Conservation (phyloP, 1,139 yeast species). For the Candida labiduridarum region DNA sequence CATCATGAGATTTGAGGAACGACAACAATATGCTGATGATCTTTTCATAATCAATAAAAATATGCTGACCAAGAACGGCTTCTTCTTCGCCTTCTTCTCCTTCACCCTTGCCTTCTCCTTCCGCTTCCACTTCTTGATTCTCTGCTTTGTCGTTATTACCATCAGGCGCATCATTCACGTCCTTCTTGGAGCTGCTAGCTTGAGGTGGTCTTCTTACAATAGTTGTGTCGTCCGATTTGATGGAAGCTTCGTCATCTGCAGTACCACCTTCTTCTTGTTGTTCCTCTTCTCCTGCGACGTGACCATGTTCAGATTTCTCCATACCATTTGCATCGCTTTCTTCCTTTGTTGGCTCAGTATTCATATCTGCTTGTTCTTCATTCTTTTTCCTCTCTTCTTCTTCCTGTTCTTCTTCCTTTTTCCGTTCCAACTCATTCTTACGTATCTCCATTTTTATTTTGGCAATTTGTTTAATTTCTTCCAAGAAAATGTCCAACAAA, state of each 20-base stretch:
- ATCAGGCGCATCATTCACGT: not conserved
- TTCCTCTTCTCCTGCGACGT: conserved; percentile 7
- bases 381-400: conserved; percentile 5
- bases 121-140: too few relatives aligned
- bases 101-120: not conserved
- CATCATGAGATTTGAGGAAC: conserved; percentile 58
- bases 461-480: conserved; percentile 76
- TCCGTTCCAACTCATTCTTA: conserved; percentile 29
- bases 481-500: conserved; percentile 70
- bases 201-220: conserved; percentile 19
- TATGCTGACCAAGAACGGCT: conserved; percentile 80
- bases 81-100: conserved; percentile 22
- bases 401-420: conserved; percentile 9
- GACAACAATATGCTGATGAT: conserved; percentile 80
- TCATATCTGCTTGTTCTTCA: not conserved
- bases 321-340: conserved; percentile 1
- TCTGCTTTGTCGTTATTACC: conserved; percentile 1
- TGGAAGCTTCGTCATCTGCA: conserved; percentile 23
- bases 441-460: conserved; percentile 60
- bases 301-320: conserved; percentile 2
- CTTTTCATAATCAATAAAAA: conserved; percentile 76
- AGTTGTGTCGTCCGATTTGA: conserved; percentile 25
- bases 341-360: not conserved
- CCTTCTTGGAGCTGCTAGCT: not conserved
- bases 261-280: conserved; percentile 5